phyloP scores from a whole-genome alignment of 768 basidiomycete species.

The Aureoboletus auriporus region DNA sequence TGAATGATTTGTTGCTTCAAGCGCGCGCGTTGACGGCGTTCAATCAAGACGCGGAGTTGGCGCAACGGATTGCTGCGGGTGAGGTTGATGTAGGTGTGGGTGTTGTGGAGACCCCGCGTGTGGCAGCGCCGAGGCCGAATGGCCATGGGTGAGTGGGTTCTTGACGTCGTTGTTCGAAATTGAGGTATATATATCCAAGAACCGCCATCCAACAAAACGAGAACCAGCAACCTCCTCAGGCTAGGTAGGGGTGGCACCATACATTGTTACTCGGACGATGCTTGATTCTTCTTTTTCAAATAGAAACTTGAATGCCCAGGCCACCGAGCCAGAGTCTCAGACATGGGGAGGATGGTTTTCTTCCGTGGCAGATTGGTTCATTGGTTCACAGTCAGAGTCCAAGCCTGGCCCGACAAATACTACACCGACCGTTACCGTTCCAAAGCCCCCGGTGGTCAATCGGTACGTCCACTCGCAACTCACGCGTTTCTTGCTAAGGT shows the following conservation, averaged over 20 bases:
- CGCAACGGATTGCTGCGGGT: conserved; percentile 13
- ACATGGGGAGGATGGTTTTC: conserved; percentile 21
- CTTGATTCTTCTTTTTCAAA: neutral
- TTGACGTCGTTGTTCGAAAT: neutral
- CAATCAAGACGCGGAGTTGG: conserved; percentile 21
- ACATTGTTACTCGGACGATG: neutral
- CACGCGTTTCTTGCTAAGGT: neutral
- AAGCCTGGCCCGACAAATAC: neutral
- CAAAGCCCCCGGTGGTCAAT: neutral
- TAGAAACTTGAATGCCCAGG: neutral
- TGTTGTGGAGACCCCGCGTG: neutral
- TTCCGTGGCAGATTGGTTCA: conserved; percentile 5
- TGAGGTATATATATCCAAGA: conserved; percentile 9
- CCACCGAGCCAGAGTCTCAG: neutral
- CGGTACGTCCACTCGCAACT: neutral
- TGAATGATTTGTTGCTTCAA: conserved; percentile 24
- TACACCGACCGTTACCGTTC: neutral
- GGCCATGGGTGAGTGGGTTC: neutral
- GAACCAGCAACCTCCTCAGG: neutral
- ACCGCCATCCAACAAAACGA: neutral
- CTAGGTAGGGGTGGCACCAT: conserved; percentile 6
- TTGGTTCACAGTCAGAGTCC: neutral
- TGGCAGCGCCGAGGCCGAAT: neutral
- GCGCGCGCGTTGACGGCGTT: conserved; percentile 12
- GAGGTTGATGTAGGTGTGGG: conserved; percentile 3